Conservation (phyloP, 306 rosid genomes). For the Castanea crenata region DNA sequence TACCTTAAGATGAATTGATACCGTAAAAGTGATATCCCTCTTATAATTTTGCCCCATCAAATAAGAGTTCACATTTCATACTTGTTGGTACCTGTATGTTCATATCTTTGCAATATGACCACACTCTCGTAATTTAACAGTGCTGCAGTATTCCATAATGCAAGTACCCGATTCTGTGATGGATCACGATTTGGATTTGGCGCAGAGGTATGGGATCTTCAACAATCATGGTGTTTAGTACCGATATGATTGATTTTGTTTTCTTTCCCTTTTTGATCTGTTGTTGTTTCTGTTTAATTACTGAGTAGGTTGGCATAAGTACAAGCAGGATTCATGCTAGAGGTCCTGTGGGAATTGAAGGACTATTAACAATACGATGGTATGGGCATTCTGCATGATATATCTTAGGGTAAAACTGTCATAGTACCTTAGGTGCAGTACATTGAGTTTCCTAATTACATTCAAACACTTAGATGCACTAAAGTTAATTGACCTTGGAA, state of each 20-base stretch:
- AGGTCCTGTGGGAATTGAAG: conserved; percentile 99
- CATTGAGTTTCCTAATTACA: too few species aligned
- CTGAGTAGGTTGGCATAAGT: conserved; percentile 73
- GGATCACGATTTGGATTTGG: conserved; percentile 84
- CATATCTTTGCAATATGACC: neutral
- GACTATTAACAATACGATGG: conserved; percentile 83
- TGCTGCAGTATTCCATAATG: conserved; percentile 86
- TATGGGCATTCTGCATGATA: conserved; percentile 28
- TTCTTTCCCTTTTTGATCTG: conserved; percentile 7
- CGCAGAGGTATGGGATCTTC: conserved; percentile 60
- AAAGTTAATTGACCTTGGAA: too few species aligned
- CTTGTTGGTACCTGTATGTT: conserved; percentile 9
- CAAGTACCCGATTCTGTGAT: conserved; percentile 71
- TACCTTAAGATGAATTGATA: neutral
- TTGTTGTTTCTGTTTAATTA: conserved; percentile 11
- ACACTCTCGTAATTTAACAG: conserved; percentile 35
- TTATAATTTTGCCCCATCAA: neutral
- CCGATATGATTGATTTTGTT: neutral
- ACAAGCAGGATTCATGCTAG: conserved; percentile 81
- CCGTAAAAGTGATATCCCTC: neutral
- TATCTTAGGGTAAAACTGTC: too few species aligned
- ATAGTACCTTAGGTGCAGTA: too few species aligned
- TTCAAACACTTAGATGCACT: too few species aligned
- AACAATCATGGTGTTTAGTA: neutral
- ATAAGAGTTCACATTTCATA: neutral